phyloP scores from a whole-genome alignment of 805 yeast genomes.

The Candida maris region DNA sequence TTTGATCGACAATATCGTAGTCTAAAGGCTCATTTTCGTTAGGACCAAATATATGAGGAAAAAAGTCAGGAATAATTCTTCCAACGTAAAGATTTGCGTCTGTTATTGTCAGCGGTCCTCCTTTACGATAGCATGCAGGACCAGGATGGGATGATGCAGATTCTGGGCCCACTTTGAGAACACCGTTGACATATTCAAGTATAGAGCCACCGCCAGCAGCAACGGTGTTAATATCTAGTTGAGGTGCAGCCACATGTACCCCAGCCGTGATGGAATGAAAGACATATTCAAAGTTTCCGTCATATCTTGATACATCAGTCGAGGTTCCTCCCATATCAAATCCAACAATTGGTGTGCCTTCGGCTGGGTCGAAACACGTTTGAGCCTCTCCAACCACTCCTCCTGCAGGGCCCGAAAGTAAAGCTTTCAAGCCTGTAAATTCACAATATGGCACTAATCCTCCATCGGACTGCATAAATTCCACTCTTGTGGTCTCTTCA shows the following conservation, averaged over 20 bases:
- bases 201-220: constrained; percentile 41
- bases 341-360: constrained; percentile 32
- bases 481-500: constrained; percentile 33
- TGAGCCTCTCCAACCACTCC: constrained; percentile 54
- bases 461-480: constrained; percentile 56
- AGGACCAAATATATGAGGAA: constrained; percentile 45
- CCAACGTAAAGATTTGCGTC: constrained; percentile 43
- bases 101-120: constrained; percentile 43
- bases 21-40: constrained; percentile 39
- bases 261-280: constrained; percentile 56
- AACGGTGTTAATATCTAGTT: constrained; percentile 37
- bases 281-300: constrained; percentile 62
- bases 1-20: constrained; percentile 28
- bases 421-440: constrained; percentile 49
- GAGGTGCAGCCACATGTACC: constrained; percentile 36
- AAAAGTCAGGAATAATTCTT: constrained; percentile 36
- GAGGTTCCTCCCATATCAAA: constrained; percentile 38
- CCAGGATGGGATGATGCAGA: constrained; percentile 46
- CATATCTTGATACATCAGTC: constrained; percentile 47
- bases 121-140: constrained; percentile 29
- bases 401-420: constrained; percentile 57
- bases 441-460: constrained; percentile 49
- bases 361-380: constrained; percentile 33
- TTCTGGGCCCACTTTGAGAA: constrained; percentile 45
- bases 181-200: constrained; percentile 30